phyloP scores from a whole-genome alignment of 2,329 filamentous ascomycete genomes.

The Botrytis aclada region DNA sequence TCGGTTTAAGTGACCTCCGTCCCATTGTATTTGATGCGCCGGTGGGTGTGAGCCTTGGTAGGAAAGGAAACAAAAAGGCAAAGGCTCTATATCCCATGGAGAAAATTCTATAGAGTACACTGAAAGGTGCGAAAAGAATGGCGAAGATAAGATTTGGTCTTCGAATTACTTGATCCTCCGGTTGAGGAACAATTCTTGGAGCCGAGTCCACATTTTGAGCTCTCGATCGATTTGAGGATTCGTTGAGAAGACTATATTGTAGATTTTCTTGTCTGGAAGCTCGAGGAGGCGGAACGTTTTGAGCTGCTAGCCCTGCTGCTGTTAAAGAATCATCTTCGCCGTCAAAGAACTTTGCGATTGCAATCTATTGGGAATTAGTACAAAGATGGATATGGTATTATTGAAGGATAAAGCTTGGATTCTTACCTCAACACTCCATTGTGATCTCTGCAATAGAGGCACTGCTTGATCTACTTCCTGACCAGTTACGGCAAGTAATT shows the following conservation, averaged over 20 bases:
- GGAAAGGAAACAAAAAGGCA: constrained; percentile 74
- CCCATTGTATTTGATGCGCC: constrained; percentile 61
- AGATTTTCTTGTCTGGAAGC: constrained; percentile 71
- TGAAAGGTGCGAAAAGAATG: constrained; percentile 78
- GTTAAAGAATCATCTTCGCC: constrained; percentile 83
- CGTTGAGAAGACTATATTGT: constrained; percentile 52
- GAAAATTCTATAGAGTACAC: constrained; percentile 69
- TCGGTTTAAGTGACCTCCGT: constrained; percentile 73
- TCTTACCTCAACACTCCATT: constrained; percentile 90
- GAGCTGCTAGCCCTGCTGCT: constrained; percentile 68
- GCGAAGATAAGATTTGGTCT: constrained; percentile 68
- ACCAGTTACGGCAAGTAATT: constrained; percentile 84
- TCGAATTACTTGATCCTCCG: constrained; percentile 60
- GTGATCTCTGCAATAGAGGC: constrained; percentile 74
- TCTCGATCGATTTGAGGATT: constrained; percentile 37
- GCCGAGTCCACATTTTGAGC: constrained; percentile 57
- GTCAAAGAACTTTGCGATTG: constrained; percentile 96
- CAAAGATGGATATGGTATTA: background rate
- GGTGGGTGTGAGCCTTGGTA: constrained; percentile 62
- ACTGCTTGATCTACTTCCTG: constrained; percentile 76
- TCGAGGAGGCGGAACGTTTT: constrained; percentile 59
- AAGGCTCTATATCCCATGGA: constrained; percentile 69
- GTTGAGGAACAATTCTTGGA: constrained; percentile 78
- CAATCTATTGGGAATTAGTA: constrained; percentile 59
- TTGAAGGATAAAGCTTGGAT: background rate